phyloP scores from a whole-genome alignment of 257 asterid species.

The Fraxinus cuspidata region DNA sequence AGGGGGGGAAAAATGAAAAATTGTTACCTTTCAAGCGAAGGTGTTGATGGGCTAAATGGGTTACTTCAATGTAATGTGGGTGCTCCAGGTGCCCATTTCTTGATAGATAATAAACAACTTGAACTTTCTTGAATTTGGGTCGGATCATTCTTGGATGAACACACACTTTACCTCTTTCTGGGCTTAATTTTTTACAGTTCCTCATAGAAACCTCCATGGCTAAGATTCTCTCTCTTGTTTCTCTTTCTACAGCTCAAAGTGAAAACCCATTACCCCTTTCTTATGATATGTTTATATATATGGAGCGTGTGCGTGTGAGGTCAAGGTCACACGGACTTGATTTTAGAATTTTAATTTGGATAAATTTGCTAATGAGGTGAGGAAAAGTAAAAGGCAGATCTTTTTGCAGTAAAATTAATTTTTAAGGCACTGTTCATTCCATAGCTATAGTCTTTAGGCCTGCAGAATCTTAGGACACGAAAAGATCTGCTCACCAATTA shows the following conservation, averaged over 20 bases:
- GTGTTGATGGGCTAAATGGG: conserved; percentile 64
- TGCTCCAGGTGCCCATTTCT: conserved; percentile 93
- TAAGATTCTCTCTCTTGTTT: neutral
- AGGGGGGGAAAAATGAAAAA: neutral
- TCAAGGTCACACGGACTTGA: neutral
- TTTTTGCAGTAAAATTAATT: neutral
- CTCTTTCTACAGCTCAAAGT: neutral
- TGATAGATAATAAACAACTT: conserved; percentile 74
- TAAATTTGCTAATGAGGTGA: neutral
- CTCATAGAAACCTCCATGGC: conserved; percentile 23
- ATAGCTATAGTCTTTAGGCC: neutral
- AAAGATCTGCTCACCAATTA: neutral
- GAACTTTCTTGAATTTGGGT: conserved; percentile 64
- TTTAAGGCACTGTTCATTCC: neutral
- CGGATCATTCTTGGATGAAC: conserved; percentile 27
- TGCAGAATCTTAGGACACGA: neutral
- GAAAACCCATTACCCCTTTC: too few relatives aligned
- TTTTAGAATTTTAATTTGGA: neutral
- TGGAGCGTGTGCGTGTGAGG: neutral
- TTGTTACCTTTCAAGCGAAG: conserved; percentile 73
- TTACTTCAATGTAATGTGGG: conserved; percentile 81
- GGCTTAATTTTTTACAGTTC: conserved; percentile 40
- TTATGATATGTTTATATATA: neutral
- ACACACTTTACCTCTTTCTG: conserved; percentile 38
- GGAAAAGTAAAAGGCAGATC: neutral